A percentile compares a stretch with the other conserved stretches of the same genome.
These are phyloP conservation scores for Carex parvula DNA, from an alignment of 176 grass and related monocot species.

Conservation along the genomic window DNA sequence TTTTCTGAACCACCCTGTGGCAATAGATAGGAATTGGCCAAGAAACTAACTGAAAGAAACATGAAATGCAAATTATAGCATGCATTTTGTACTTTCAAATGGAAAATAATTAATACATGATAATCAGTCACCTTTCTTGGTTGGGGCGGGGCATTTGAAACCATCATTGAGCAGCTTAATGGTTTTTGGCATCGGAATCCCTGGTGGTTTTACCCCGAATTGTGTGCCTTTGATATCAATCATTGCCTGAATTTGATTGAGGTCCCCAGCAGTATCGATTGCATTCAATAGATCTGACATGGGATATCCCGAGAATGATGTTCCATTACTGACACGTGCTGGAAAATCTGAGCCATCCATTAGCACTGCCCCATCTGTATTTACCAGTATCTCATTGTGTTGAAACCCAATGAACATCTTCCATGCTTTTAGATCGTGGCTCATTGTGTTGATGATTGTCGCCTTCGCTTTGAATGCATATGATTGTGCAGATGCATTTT, in stretches of 20 bases:
- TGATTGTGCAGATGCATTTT: slow-evolving; percentile 89
- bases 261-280: slow-evolving; percentile 81
- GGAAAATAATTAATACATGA: slow-evolving; percentile 5
- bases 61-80: background rate
- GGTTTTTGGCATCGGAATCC: slow-evolving; percentile 70
- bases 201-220: slow-evolving; percentile 78
- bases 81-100: background rate
- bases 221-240: slow-evolving; percentile 74
- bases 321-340: slow-evolving; percentile 58
- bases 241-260: slow-evolving; percentile 55
- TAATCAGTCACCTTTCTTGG: slow-evolving; percentile 35
- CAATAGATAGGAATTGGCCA: background rate
- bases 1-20: background rate
- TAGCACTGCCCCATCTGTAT: slow-evolving; percentile 52
- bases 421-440: slow-evolving; percentile 66
- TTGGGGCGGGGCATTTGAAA: slow-evolving; percentile 59
- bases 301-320: slow-evolving; percentile 54
- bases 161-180: slow-evolving; percentile 67
- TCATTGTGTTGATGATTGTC: slow-evolving; percentile 70
- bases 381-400: slow-evolving; percentile 76
- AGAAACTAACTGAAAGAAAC: background rate
- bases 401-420: slow-evolving; percentile 91
- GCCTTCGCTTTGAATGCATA: slow-evolving; percentile 75
- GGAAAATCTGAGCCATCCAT: slow-evolving; percentile 57
- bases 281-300: slow-evolving; percentile 71